phyloP scores from a whole-genome alignment of 768 basidiomycete genomes.

The Suillus paluster region DNA sequence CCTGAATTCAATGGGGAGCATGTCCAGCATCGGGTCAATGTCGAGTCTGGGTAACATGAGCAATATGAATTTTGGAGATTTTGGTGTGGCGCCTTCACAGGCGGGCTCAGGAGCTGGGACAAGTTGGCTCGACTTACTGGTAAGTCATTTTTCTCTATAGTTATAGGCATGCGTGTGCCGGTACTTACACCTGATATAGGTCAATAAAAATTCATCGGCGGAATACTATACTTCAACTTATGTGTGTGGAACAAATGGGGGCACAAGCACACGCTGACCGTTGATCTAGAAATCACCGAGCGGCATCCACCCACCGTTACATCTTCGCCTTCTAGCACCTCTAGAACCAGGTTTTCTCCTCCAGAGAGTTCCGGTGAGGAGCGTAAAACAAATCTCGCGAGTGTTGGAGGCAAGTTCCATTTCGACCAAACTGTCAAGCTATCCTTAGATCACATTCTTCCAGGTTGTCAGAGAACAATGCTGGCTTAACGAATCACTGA shows the following conservation, averaged over 20 bases:
- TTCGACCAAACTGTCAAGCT: background rate
- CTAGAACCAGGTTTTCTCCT: slow-evolving; percentile 79
- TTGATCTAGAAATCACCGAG: slow-evolving; percentile 62
- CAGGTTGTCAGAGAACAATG: slow-evolving; percentile 83
- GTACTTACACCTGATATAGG: slow-evolving; percentile 40
- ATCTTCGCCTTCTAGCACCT: slow-evolving; percentile 66
- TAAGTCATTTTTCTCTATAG: slow-evolving; percentile 19
- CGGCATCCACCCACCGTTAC: slow-evolving; percentile 68
- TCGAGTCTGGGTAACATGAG: slow-evolving; percentile 30
- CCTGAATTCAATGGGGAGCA: slow-evolving; percentile 20
- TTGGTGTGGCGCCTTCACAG: slow-evolving; percentile 29
- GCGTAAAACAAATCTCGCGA: slow-evolving; percentile 74
- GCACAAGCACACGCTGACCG: slow-evolving; percentile 8
- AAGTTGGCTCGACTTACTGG: slow-evolving; percentile 37
- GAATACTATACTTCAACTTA: slow-evolving; percentile 72
- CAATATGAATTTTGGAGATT: slow-evolving; percentile 27
- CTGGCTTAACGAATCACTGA: slow-evolving; percentile 79
- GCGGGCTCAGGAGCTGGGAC: slow-evolving; percentile 12
- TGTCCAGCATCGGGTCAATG: slow-evolving; percentile 30
- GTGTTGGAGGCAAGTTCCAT: slow-evolving; percentile 63
- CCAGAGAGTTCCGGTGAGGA: slow-evolving; percentile 71
- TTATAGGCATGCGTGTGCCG: background rate
- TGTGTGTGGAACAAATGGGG: slow-evolving; percentile 45
- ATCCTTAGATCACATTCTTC: background rate
- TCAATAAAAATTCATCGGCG: slow-evolving; percentile 56